Base-by-base conservation (phyloP, 73 alveolate species). In the Paramecium bursaria region DNA sequence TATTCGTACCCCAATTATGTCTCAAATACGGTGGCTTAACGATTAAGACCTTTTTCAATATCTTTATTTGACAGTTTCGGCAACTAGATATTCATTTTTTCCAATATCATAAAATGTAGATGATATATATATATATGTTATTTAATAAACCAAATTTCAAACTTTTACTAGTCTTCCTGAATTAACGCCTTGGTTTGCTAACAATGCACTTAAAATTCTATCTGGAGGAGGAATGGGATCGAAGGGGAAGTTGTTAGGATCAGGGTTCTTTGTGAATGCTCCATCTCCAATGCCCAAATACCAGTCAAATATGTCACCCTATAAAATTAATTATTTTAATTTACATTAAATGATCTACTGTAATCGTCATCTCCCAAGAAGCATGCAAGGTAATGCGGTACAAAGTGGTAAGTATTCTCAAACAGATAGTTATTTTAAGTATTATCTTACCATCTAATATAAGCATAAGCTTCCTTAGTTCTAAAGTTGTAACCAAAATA, bases 251-350 rank as follows among this genome's bases (percentile, higher is more conserved):
- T 35, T 57, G 17, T 44, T 17, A n/a, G 55, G 53, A 21, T 67
- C 55, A 15, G 82, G 82, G 22, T 0, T 42, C 21, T 53, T 67
- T 14, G 82, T 67, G 48, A 67, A 67, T 35, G 82, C 82, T 30
- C 82, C 82, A 67, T 67, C 82, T 26, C 82, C 82, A 4, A 67
- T 42, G 10, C 82, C 82, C 55, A 67, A 67, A 39, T 67, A 67
- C 82, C 82, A 67, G 44, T 67, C 82, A 27, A 67, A 67, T 7
- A 57, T 57, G 19, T 31, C 55, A 33, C 82, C 82, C 82, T 67
- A 67, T 39, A 42, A 35, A 33, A 25, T 6, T 30, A 1, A 67
- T 17, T 0, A 4, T 25, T 7, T 29, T 15, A 39, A 0, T 25
- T 7, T 39, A 67, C 82, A 33, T 67, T 35, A 42, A 67, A 67